Percentiles rank a stretch among this genome's conserved stretches.
Conservation (phyloP, 805 yeast species). For the Candida khao-thaluensis region DNA sequence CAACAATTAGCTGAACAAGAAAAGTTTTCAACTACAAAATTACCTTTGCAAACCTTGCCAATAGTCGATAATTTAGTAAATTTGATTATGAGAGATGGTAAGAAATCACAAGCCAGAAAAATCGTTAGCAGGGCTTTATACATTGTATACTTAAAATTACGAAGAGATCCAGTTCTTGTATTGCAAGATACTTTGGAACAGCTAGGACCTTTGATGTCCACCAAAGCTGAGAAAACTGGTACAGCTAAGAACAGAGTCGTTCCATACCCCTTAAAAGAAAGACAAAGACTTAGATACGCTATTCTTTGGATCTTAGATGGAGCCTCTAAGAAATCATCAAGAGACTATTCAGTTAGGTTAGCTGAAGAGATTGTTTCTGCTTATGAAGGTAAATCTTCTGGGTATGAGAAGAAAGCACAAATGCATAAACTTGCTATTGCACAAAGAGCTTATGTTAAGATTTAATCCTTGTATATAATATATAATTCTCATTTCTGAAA, state of each 20-base stretch:
- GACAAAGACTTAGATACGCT: conserved; percentile 84
- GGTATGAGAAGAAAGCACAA: conserved; percentile 77
- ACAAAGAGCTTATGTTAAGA: conserved; percentile 75
- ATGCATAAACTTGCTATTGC: conserved; percentile 86
- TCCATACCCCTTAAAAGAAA: conserved; percentile 78
- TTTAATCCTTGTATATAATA: conserved; percentile 16
- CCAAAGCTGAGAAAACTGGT: conserved; percentile 76
- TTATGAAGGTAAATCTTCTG: conserved; percentile 72
- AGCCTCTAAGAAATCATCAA: conserved; percentile 71
- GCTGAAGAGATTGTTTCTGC: conserved; percentile 87
- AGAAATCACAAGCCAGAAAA: conserved; percentile 76
- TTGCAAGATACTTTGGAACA: conserved; percentile 73
- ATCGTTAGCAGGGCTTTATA: conserved; percentile 76
- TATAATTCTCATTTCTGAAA: conserved; percentile 9
- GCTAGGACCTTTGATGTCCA: conserved; percentile 80
- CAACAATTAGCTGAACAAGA: conserved; percentile 63
- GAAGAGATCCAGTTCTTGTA: conserved; percentile 77
- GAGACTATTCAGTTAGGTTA: conserved; percentile 81
- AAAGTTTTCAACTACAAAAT: conserved; percentile 45
- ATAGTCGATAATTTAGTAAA: conserved; percentile 75
- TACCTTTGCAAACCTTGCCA: conserved; percentile 69
- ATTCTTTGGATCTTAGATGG: conserved; percentile 90
- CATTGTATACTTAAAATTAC: conserved; percentile 65
- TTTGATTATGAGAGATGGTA: conserved; percentile 90
- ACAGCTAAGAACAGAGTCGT: conserved; percentile 78